Evolutionary conservation across 371 early-diverging fungal species (phyloP), one percentile per base, ranked within the genome.

Genomic region (Lichtheimia ramosa): DNA sequence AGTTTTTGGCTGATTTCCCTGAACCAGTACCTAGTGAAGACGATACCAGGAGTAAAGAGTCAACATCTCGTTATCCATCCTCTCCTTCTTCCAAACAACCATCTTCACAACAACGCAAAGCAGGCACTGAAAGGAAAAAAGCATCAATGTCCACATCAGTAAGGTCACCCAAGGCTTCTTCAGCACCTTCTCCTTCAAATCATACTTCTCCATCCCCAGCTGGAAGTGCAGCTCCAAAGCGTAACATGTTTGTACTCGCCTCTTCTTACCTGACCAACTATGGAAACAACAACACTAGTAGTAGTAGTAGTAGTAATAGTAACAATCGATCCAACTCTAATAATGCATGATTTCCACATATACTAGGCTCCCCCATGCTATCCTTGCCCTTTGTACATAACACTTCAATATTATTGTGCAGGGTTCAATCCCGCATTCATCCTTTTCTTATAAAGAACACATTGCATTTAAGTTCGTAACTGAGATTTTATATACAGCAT

Each of bases 231-330:
- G 43, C 62, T 41, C 40, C 62, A 28, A 66, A 54, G 18, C 53
- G 62, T 15, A 61, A 48, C 18, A 66, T 66, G 66, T 66, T 66
- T 53, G 66, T 66, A 15, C 58, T 66, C 5, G 66, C 66, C 14
- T 66, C 66, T 16, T 51, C 56, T 40, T 66, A 66, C 43, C 56
- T 66, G 13, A 48, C 48, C 55, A 66, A 66, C 40, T 66, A 61
- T 58, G 61, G 34, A 15, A 54, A 48, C 51, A 62, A 54, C 49
- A 57, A 25, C 42, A 54, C 4, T 12, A 34, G 13, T 34, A 53
- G 16, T 39, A 16, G 25, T 23, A 55, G 42, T 15, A 42, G 46
- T 21, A 46, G 46, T 21, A 46, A 21, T 21, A 21, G 46, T 46
- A 46, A n/a, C 46, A 34, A 34, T 10, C 34, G 34, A 34, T 34